phyloP scores from a whole-genome alignment of 768 basidiomycete species.

The Tricholoma matsutake region DNA sequence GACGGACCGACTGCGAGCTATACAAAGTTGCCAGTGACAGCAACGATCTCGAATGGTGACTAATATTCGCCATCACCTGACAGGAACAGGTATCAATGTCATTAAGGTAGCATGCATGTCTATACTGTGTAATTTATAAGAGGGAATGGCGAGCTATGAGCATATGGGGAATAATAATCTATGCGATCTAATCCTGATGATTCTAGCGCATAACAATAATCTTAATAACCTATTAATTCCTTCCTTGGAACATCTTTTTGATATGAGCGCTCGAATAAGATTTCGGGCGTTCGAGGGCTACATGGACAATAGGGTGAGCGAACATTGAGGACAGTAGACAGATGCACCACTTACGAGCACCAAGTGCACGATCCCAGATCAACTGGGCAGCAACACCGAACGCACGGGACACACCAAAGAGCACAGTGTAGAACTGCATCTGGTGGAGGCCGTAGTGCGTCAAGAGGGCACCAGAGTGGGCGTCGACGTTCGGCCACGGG shows the following conservation, averaged over 20 bases:
- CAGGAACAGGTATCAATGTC: not conserved
- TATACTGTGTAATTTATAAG: not conserved
- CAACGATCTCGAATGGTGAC: not conserved
- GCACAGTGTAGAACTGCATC: conserved; percentile 96
- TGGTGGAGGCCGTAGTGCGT: conserved; percentile 84
- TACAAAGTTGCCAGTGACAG: not conserved
- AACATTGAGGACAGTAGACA: not conserved
- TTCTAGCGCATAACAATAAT: not conserved
- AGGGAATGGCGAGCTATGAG: not conserved
- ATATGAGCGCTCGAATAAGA: conserved; percentile 83
- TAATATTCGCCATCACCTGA: not conserved
- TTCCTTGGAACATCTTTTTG: conserved; percentile 71
- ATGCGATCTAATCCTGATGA: not conserved
- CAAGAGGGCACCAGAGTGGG: conserved; percentile 89
- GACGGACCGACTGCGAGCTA: not conserved
- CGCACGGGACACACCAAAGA: conserved; percentile 95
- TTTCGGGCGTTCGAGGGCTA: conserved; percentile 88
- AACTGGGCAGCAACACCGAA: conserved; percentile 87
- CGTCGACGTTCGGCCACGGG: conserved; percentile 97
- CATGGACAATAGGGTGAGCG: not conserved
- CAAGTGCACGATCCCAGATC: conserved; percentile 92
- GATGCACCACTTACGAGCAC: conserved; percentile 64
- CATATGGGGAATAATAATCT: not conserved
- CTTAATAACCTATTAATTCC: conserved; percentile 20
- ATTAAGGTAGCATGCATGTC: not conserved